Conservation (phyloP, 1,139 yeast species). For the Hemisphaericaspora subhashii region DNA sequence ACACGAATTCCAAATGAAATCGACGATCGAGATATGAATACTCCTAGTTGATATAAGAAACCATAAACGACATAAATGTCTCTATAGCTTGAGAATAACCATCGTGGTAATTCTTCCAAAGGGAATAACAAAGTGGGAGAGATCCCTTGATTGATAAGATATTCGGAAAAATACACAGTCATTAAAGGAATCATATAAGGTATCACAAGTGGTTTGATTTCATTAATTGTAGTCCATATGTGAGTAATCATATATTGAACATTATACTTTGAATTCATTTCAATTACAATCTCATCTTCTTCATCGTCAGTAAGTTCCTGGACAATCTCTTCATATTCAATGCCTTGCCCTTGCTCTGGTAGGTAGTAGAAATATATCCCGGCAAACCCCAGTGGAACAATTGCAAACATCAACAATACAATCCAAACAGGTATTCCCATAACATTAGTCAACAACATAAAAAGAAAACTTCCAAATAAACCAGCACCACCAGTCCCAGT, state of each 20-base stretch:
- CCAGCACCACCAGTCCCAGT: slow-evolving; percentile 98
- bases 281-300: slow-evolving; percentile 13
- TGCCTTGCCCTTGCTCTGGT: slow-evolving; percentile 20
- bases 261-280: neutral
- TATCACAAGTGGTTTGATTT: slow-evolving; percentile 50
- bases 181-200: slow-evolving; percentile 85
- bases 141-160: slow-evolving; percentile 86
- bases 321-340: slow-evolving; percentile 8
- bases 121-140: slow-evolving; percentile 86
- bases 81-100: slow-evolving; percentile 62
- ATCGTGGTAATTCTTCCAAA: slow-evolving; percentile 58
- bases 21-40: slow-evolving; percentile 85
- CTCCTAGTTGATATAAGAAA: slow-evolving; percentile 90
- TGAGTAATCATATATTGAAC: slow-evolving; percentile 4
- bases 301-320: slow-evolving; percentile 3
- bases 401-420: slow-evolving; percentile 33
- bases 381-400: slow-evolving; percentile 39
- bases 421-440: slow-evolving; percentile 31
- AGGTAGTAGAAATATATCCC: slow-evolving; percentile 28
- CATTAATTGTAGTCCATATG: slow-evolving; percentile 34
- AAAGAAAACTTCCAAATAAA: slow-evolving; percentile 64
- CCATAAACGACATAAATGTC: slow-evolving; percentile 94
- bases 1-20: slow-evolving; percentile 63
- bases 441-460: slow-evolving; percentile 41
- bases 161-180: slow-evolving; percentile 83